phyloP scores from a whole-genome alignment of 106 monocot species.

The Triglochin maritima region DNA sequence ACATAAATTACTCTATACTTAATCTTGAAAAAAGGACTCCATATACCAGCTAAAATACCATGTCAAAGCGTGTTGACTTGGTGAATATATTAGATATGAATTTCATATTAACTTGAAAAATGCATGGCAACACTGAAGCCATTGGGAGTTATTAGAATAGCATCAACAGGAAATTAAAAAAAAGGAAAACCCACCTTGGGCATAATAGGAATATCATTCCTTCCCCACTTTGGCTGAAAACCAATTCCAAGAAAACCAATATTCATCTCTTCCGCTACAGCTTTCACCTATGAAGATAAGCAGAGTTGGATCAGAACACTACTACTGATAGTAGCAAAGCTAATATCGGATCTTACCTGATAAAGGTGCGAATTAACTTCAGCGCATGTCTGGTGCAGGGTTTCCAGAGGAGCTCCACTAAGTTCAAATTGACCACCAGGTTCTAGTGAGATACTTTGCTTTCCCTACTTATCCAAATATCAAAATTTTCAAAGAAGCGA shows the following conservation, averaged over 20 bases:
- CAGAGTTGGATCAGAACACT: background rate
- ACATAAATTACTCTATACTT: no score
- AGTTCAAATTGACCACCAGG: slow-evolving; percentile 99
- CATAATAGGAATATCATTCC: slow-evolving; percentile 92
- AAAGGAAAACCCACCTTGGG: slow-evolving; percentile 59
- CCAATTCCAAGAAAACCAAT: slow-evolving; percentile 98
- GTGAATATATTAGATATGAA: no score
- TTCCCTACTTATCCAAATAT: slow-evolving; percentile 48
- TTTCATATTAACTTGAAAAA: no score
- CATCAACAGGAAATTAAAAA: background rate
- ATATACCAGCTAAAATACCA: no score
- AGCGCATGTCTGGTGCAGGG: slow-evolving; percentile 94
- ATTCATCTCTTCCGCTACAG: slow-evolving; percentile 91
- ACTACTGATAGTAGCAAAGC: background rate
- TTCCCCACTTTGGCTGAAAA: slow-evolving; percentile 91
- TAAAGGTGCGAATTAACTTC: slow-evolving; percentile 99
- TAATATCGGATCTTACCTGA: slow-evolving; percentile 38
- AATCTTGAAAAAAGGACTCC: no score
- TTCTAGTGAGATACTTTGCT: slow-evolving; percentile 90
- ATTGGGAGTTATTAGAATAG: no score
- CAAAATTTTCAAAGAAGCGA: background rate
- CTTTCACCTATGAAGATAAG: slow-evolving; percentile 69
- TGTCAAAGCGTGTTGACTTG: no score
- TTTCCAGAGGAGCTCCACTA: slow-evolving; percentile 96
- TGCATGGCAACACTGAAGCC: no score